phyloP scores from a whole-genome alignment of 305 asterid genomes.

The Fraxinus platypoda region DNA sequence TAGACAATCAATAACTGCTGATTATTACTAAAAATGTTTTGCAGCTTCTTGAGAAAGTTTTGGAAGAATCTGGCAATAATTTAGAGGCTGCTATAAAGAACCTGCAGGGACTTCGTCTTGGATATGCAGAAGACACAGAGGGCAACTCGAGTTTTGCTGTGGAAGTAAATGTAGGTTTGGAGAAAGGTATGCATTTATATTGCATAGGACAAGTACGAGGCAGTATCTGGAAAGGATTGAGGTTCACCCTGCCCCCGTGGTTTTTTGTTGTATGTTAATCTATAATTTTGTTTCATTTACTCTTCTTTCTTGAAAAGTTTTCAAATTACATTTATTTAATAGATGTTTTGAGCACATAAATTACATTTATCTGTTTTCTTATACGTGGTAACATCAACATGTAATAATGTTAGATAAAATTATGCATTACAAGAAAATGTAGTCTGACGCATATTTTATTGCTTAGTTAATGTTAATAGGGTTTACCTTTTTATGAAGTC shows the following conservation, averaged over 20 bases:
- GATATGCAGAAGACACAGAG: slow-evolving; percentile 14
- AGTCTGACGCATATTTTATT: not conserved
- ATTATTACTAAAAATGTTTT: not conserved
- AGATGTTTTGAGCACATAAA: not conserved
- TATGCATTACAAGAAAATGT: not conserved
- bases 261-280: not conserved
- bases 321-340: not conserved
- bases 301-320: not conserved
- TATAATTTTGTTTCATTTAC: not conserved
- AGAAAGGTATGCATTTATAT: slow-evolving; percentile 37
- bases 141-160: slow-evolving; percentile 30
- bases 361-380: not conserved
- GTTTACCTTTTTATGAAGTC: not conserved
- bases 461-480: not conserved
- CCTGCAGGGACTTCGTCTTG: slow-evolving; percentile 50
- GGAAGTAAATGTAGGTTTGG: slow-evolving; percentile 30
- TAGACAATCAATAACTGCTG: not conserved
- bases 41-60: slow-evolving; percentile 61
- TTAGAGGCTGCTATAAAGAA: slow-evolving; percentile 56
- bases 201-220: not conserved
- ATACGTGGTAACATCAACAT: not conserved
- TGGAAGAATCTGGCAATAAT: slow-evolving; percentile 54
- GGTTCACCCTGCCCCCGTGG: not conserved
- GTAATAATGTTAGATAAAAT: not conserved
- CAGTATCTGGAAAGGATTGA: not conserved